phyloP scores from a whole-genome alignment of 2,329 filamentous ascomycete species.

The Penicillium sp. region DNA sequence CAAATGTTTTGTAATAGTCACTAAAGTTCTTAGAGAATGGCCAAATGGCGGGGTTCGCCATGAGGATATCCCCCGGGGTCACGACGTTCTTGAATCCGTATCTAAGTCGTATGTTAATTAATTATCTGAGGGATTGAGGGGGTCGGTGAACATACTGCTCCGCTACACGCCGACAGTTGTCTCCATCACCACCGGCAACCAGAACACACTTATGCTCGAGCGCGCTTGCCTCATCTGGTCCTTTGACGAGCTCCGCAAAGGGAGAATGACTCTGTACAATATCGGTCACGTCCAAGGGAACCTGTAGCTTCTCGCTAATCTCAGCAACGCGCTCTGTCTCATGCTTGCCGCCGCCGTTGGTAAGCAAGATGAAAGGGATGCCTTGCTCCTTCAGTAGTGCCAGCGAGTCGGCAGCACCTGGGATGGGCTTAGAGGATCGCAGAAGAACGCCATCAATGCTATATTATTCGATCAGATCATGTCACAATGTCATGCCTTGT shows the following conservation, averaged over 20 bases:
- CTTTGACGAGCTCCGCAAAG: constrained; percentile 70
- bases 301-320: constrained; percentile 65
- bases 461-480: constrained; percentile 12
- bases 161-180: constrained; percentile 71
- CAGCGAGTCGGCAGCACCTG: constrained; percentile 74
- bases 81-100: constrained; percentile 82
- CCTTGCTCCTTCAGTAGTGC: constrained; percentile 69
- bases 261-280: constrained; percentile 93
- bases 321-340: constrained; percentile 74
- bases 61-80: constrained; percentile 81
- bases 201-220: constrained; percentile 68
- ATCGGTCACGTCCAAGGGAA: constrained; percentile 66
- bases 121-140: not conserved
- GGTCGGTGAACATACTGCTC: constrained; percentile 52
- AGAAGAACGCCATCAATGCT: constrained; percentile 95
- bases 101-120: constrained; percentile 28
- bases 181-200: constrained; percentile 70
- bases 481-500: not conserved
- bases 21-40: constrained; percentile 74
- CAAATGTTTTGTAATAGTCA: constrained; percentile 59
- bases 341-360: constrained; percentile 88
- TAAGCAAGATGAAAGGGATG: constrained; percentile 91
- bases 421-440: constrained; percentile 75
- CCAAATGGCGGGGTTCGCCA: constrained; percentile 73
- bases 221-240: constrained; percentile 55